A percentile compares a stretch with the other conserved stretches of the same genome.
Evolutionary conservation across 169 alveolate species (phyloP).

Genomic region (Perkinsus chesapeaki): DNA sequence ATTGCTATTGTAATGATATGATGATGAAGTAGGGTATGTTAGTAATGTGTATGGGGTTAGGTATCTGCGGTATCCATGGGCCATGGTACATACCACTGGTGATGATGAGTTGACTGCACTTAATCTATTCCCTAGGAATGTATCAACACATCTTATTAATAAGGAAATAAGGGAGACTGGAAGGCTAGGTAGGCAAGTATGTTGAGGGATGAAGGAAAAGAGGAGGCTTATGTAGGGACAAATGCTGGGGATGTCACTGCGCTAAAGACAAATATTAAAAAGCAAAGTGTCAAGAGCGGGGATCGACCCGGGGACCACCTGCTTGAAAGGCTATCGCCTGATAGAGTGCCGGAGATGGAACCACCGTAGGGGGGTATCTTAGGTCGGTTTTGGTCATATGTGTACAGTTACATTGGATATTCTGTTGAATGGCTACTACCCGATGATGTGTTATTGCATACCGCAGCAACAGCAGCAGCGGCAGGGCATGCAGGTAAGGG

Average conservation of each 20-base stretch:
- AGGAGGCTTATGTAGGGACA: not conserved
- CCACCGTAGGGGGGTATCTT: not conserved
- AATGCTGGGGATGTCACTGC: not conserved
- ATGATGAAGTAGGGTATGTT: not conserved
- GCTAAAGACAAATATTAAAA: not conserved
- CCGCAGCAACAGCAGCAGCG: not conserved
- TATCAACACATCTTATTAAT: not conserved
- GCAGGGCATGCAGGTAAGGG: not conserved
- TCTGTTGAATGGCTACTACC: not conserved
- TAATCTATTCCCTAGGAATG: not conserved
- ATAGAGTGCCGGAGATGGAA: not conserved
- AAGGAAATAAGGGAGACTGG: not conserved
- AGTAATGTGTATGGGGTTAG: not conserved
- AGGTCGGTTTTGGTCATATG: not conserved
- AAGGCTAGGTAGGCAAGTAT: not conserved
- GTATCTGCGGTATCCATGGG: not conserved
- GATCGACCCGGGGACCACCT: conserved; percentile 2
- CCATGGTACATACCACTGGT: not conserved
- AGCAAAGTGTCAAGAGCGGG: conserved; percentile 2
- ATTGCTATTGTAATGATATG: not conserved
- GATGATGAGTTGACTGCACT: not conserved
- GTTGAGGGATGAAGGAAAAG: not conserved
- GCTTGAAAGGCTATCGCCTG: not conserved
- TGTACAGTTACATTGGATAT: not conserved
- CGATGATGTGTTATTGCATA: not conserved